These are phyloP conservation scores for Cladosporium sp. DNA, from an alignment of 2,329 filamentous ascomycete species.

Conservation along the genomic window DNA sequence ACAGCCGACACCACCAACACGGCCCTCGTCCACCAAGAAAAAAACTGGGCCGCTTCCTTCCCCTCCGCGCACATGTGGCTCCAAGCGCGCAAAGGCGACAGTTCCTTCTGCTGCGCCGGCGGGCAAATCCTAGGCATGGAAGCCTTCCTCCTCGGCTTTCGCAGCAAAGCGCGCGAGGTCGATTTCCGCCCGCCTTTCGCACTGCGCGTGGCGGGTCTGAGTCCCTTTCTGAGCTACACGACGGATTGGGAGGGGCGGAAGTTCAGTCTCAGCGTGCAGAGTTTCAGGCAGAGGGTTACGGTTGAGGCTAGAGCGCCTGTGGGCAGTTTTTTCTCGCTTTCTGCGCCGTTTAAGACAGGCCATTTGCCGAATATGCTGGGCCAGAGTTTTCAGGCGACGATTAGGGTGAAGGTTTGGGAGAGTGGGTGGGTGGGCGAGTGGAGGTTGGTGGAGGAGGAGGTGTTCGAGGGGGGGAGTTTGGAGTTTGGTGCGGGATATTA, in stretches of 20 bases:
- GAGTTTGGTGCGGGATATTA: constrained; percentile 49
- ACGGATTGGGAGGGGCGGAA: constrained; percentile 37
- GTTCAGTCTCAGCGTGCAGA: constrained; percentile 36
- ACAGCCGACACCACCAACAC: constrained; percentile 26
- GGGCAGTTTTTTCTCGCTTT: constrained; percentile 43
- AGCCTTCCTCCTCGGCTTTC: constrained; percentile 46
- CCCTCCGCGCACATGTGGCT: constrained; percentile 41
- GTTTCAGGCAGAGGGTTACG: constrained; percentile 38
- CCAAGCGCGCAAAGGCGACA: constrained; percentile 30
- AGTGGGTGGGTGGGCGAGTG: constrained; percentile 37
- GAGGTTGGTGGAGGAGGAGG: constrained; percentile 36
- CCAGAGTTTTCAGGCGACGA: constrained; percentile 43
- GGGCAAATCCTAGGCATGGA: constrained; percentile 38
- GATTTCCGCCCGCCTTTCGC: constrained; percentile 45
- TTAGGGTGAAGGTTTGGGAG: constrained; percentile 41
- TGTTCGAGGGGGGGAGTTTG: constrained; percentile 41
- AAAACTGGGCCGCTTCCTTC: constrained; percentile 48
- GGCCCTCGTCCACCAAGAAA: constrained; percentile 45
- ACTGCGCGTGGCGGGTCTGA: constrained; percentile 32
- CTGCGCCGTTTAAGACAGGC: constrained; percentile 43
- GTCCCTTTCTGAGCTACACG: constrained; percentile 40
- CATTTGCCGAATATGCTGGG: constrained; percentile 41
- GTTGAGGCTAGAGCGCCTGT: constrained; percentile 38
- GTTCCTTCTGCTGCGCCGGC: constrained; percentile 33
- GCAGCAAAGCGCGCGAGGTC: constrained; percentile 33